A percentile compares a stretch with the other conserved stretches of the same genome.
These are phyloP conservation scores for Trametes hirsuta DNA, from an alignment of 1,284 basidiomycete species.

Conservation along the genomic window DNA sequence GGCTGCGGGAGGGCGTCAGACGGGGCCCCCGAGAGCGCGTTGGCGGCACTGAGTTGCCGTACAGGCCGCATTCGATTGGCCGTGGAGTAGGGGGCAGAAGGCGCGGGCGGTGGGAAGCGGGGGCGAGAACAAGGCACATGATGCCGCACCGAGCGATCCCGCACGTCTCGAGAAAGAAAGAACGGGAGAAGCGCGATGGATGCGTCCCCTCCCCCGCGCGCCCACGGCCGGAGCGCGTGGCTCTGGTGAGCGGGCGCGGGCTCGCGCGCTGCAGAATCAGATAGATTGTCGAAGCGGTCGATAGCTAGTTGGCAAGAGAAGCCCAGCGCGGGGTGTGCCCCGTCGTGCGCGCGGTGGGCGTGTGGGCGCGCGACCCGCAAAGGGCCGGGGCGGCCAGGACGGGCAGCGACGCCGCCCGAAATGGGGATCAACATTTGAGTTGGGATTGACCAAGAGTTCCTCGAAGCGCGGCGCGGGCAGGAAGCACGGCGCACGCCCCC, in stretches of 20 bases:
- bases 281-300: constrained; percentile 2
- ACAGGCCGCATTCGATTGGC: not conserved
- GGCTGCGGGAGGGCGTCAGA: not conserved
- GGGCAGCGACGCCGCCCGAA: not conserved
- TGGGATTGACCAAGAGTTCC: constrained; percentile 24
- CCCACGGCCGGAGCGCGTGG: no score
- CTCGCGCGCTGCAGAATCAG: constrained; percentile 2
- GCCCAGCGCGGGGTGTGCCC: not conserved
- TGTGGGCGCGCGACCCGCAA: not conserved
- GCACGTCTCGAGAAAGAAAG: not conserved
- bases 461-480: constrained; percentile 11
- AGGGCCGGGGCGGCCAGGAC: not conserved
- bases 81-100: not conserved
- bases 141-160: constrained; percentile 2
- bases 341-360: constrained; percentile 1
- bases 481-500: constrained; percentile 5
- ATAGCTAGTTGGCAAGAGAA: not conserved
- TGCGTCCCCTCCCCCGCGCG: not conserved
- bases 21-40: constrained; percentile 1
- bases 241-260: not conserved
- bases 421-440: constrained; percentile 16
- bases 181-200: not conserved
- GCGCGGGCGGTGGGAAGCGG: not conserved
- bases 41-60: not conserved
- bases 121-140: constrained; percentile 9